A percentile compares a stretch with the other conserved stretches of the same genome.
Evolutionary conservation across 2,329 filamentous ascomycete species (phyloP).

Genomic region (Sporothrix protearum): DNA sequence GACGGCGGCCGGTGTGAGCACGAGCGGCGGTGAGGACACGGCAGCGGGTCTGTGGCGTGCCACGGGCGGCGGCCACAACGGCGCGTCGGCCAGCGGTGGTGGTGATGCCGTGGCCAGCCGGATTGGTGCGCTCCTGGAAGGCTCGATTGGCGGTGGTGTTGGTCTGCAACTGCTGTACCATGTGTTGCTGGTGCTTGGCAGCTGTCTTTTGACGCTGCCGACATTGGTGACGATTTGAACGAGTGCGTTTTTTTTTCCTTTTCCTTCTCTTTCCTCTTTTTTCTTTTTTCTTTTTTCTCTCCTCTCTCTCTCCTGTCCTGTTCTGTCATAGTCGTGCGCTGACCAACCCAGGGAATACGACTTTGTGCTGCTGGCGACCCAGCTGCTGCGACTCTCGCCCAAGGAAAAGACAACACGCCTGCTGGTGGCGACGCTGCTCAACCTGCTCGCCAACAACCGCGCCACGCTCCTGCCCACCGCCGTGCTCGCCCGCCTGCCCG

Average conservation of each 20-base stretch:
- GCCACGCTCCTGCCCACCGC: conserved; percentile 77
- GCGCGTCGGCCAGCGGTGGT: background rate
- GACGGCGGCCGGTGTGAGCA: conserved; percentile 68
- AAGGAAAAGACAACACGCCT: conserved; percentile 98
- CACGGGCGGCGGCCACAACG: conserved; percentile 33
- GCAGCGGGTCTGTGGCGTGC: conserved; percentile 60
- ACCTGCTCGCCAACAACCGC: conserved; percentile 69
- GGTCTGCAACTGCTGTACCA: conserved; percentile 92
- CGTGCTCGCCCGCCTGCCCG: conserved; percentile 76
- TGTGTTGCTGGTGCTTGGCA: conserved; percentile 94
- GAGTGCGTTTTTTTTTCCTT: conserved; percentile 60
- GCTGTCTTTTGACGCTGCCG: conserved; percentile 85
- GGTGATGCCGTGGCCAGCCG: conserved; percentile 21
- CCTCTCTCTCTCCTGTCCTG: background rate
- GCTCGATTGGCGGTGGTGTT: conserved; percentile 71
- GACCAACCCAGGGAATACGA: conserved; percentile 71
- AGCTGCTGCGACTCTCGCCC: conserved; percentile 83
- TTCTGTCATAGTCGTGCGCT: background rate
- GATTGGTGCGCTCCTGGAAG: conserved; percentile 47
- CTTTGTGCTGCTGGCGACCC: conserved; percentile 85
- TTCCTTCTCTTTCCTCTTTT: background rate
- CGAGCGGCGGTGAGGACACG: conserved; percentile 51
- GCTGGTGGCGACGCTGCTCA: conserved; percentile 82
- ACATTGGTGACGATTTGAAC: conserved; percentile 71
- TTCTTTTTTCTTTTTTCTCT: too few species aligned